phyloP scores from a whole-genome alignment of 2,329 filamentous ascomycete genomes.

The Arthrocladium fulminans region DNA sequence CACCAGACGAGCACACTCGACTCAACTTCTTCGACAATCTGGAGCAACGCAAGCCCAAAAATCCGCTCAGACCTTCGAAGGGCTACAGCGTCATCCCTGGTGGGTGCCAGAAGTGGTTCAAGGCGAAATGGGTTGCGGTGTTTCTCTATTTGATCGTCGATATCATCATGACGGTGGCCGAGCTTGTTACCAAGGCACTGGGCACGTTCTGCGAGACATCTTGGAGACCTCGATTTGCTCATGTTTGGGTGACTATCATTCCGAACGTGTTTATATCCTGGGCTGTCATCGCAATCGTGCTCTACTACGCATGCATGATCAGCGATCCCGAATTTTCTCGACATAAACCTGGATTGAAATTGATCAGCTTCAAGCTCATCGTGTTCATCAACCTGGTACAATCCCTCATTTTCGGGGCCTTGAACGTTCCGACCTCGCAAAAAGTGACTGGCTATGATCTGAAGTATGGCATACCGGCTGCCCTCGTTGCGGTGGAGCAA shows the following conservation, averaged over 20 bases:
- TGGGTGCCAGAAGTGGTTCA: conserved; percentile 11
- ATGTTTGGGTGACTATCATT: conserved; percentile 55
- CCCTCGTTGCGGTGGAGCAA: conserved; percentile 77
- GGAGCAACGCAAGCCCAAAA: conserved; percentile 8
- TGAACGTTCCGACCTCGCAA: conserved; percentile 44
- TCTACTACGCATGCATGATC: conserved; percentile 79
- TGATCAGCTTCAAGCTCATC: conserved; percentile 70
- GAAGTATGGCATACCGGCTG: conserved; percentile 66
- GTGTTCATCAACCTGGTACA: conserved; percentile 90
- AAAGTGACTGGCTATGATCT: conserved; percentile 53
- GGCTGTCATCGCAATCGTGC: conserved; percentile 61
- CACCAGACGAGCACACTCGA: conserved; percentile 11
- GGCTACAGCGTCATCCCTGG: conserved; percentile 7
- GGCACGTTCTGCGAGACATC: conserved; percentile 68
- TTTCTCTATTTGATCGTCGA: conserved; percentile 79
- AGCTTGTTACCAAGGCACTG: conserved; percentile 61
- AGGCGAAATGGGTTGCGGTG: conserved; percentile 66
- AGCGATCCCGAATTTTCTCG: conserved; percentile 52
- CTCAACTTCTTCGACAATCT: conserved; percentile 10
- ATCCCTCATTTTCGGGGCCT: conserved; percentile 48
- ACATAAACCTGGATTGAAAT: conserved; percentile 11
- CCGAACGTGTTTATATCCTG: conserved; percentile 5
- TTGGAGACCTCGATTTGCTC: conserved; percentile 63
- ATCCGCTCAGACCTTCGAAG: neutral
- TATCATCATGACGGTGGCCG: conserved; percentile 66